Conservation (phyloP, 163 green algal species). For the Coccomyxa subellipsoidea region DNA sequence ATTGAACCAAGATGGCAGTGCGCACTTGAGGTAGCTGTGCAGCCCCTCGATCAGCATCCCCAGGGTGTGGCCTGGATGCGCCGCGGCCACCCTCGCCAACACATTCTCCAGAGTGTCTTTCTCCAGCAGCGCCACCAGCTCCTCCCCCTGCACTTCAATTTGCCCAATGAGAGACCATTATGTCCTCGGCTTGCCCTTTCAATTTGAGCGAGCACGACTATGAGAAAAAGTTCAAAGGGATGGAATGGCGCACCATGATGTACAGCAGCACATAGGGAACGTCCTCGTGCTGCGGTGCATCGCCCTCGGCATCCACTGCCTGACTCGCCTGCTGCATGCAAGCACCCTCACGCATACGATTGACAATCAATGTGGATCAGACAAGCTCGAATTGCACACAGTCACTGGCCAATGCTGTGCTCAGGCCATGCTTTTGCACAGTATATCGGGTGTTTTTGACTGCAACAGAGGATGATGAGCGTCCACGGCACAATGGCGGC, state of each 20-base stretch:
- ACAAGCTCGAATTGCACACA: too few relatives aligned
- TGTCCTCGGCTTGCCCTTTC: neutral
- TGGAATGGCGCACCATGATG: neutral
- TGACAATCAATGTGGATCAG: too few relatives aligned
- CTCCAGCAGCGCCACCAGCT: neutral
- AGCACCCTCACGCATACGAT: neutral
- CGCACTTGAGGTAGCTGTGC: neutral
- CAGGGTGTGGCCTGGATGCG: neutral
- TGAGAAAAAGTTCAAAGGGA: too few relatives aligned
- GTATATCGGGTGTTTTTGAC: too few relatives aligned
- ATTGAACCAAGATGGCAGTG: neutral
- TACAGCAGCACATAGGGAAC: neutral
- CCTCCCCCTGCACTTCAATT: neutral
- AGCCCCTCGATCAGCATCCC: neutral
- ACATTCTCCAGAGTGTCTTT: neutral
- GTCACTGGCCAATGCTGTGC: too few relatives aligned
- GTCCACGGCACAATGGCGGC: too few relatives aligned
- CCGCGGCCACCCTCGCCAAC: neutral
- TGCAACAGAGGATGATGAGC: too few relatives aligned
- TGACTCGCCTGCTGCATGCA: neutral
- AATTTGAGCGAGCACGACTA: neutral
- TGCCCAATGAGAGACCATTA: too few relatives aligned
- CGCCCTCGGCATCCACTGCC: neutral
- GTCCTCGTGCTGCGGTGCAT: neutral
- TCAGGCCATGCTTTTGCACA: too few relatives aligned